These are phyloP conservation scores for Vickermania ingenoplastis DNA, from an alignment of 208 protist species.

Conservation along the genomic window DNA sequence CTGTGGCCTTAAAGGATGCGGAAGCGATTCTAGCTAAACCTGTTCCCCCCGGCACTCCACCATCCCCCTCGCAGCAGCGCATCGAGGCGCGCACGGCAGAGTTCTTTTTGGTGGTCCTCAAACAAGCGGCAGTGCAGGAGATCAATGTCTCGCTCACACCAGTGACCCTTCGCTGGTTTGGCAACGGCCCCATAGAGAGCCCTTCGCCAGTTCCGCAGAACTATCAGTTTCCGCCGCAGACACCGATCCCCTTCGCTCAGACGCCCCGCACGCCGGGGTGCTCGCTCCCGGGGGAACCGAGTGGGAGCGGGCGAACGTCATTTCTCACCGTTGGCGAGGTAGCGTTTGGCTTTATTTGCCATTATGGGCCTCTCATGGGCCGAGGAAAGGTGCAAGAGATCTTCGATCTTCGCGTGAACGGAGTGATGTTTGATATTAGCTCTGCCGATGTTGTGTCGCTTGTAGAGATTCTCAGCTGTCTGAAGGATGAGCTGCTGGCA, in stretches of 20 bases:
- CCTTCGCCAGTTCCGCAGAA: slow-evolving; percentile 10
- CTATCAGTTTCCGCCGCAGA: neutral
- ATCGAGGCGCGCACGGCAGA: slow-evolving; percentile 10
- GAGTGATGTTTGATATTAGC: slow-evolving; percentile 40
- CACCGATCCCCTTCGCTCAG: neutral
- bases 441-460: slow-evolving; percentile 48
- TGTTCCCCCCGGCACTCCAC: neutral
- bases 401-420: slow-evolving; percentile 40
- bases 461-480: slow-evolving; percentile 20
- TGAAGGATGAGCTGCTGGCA: slow-evolving; percentile 35
- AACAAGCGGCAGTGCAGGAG: slow-evolving; percentile 54
- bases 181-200: slow-evolving; percentile 8
- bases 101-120: slow-evolving; percentile 54
- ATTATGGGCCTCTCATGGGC: slow-evolving; percentile 71
- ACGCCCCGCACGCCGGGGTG: neutral
- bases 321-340: slow-evolving; percentile 51
- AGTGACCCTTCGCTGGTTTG: slow-evolving; percentile 32
- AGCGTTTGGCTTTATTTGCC: slow-evolving; percentile 35
- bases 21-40: slow-evolving; percentile 17
- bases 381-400: slow-evolving; percentile 60
- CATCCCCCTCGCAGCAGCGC: slow-evolving; percentile 4
- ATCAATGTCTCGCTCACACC: slow-evolving; percentile 45
- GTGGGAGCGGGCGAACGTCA: neutral
- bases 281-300: neutral
- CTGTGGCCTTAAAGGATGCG: slow-evolving; percentile 38